Base-by-base conservation (phyloP, 2,329 filamentous ascomycete species). In the Trichoderma afroharzianum region DNA sequence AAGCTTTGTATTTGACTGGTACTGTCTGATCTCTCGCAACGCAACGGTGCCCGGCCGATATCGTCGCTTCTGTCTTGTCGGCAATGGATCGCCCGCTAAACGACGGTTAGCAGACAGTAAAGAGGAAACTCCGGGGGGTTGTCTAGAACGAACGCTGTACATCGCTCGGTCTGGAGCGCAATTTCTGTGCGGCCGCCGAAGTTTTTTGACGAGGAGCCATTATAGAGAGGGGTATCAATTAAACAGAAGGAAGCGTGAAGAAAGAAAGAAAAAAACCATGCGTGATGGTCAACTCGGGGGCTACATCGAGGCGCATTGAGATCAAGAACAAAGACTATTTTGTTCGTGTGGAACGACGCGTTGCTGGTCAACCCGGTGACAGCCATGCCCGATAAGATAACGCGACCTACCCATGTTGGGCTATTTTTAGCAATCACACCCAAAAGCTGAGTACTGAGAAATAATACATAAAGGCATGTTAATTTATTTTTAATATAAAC, bases 1-100 rank as follows among this genome's bases (percentile, higher is more conserved):
- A 33, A 98, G 89, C 78, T 98, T 95, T 72, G 94, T 97, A 74
- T 90, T 93, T 82, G 91, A 92, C 83, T 98, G 96, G 81, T 97
- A 97, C 78, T 89, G 90, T 80, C 95, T 88, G 81, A 98, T 98
- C 84, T 98, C 95, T 82, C 92, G 92, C 70, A 98, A 87, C 68
- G 96, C 95, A 75, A 93, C 87, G 57, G 95, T 98, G 78, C 94
- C 94, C 1, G 92, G 92, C 71, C 85, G 88, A 79, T 93, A 94
- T 75, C 92, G 88, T 74, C 87, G 87, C 75, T 86, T 88, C 75
- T 86, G 86, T 72, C 82, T 83, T 72, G 87, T 84, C 1, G 92
- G 92, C 59, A 93, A 83, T 33, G 92, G 92, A 76, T 94, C 92
- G 72, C 92, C 92, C 76, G 92, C 92, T 94, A 73, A 47, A 70